Evolutionary conservation across 345 rosid species (phyloP).

Genomic region (Eucalyptus regnans): DNA sequence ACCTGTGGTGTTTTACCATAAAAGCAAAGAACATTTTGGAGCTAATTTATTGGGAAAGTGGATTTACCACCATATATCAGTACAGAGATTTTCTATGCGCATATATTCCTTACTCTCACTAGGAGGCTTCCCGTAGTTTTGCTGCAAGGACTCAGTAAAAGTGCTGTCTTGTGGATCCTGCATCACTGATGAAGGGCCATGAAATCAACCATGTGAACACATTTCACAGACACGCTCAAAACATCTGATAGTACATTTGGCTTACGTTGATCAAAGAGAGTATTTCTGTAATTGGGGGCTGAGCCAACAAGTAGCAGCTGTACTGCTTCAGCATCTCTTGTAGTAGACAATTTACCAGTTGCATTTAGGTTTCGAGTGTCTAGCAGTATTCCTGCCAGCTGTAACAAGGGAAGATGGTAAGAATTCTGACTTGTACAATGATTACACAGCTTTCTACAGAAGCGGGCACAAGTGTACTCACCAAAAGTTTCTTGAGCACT

Average conservation of each 20-base stretch:
- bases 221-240: not conserved
- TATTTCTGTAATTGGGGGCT: conserved; percentile 26
- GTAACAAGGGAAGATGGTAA: conserved; percentile 1
- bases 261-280: conserved; percentile 36
- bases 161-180: conserved; percentile 31
- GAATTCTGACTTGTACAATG: not conserved
- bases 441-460: not conserved
- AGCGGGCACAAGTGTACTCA: not conserved
- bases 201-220: not conserved
- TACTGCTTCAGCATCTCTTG: conserved; percentile 61
- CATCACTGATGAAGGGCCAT: conserved; percentile 15
- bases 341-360: conserved; percentile 8
- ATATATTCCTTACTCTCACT: conserved; percentile 15
- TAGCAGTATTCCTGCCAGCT: conserved; percentile 58
- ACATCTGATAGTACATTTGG: not conserved
- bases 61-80: not conserved
- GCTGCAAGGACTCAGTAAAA: conserved; percentile 18
- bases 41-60: not conserved
- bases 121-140: conserved; percentile 34
- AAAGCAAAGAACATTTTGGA: not conserved
- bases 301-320: conserved; percentile 43
- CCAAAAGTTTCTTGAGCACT: conserved; percentile 40
- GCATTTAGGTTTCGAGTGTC: conserved; percentile 42
- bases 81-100: not conserved
- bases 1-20: not conserved